A percentile compares a stretch with the other conserved stretches of the same genome.
These are phyloP conservation scores for Cyberlindnera sargentensis DNA, from an alignment of 805 yeast genomes.

Conservation along the genomic window DNA sequence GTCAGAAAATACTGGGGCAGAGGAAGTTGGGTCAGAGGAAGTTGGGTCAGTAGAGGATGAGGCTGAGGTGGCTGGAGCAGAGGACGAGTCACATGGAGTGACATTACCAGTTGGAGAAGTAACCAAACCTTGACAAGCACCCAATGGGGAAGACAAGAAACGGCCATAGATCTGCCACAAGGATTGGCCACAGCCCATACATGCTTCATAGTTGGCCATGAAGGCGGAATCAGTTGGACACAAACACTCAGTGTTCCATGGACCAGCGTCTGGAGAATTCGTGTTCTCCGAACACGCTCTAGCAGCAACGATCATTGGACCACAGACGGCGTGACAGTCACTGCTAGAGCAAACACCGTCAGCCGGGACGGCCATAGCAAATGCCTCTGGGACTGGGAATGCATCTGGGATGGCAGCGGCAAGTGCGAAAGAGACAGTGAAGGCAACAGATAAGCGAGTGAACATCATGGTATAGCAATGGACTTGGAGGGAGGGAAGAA, in stretches of 20 bases:
- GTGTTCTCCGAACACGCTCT: slow-evolving; percentile 3
- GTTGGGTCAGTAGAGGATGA: slow-evolving; percentile 2
- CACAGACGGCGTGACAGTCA: slow-evolving; percentile 7
- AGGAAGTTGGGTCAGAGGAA: slow-evolving; percentile 21
- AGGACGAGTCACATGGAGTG: neutral
- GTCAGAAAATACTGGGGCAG: slow-evolving; percentile 11
- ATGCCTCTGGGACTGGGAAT: slow-evolving; percentile 1
- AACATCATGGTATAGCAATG: slow-evolving; percentile 1
- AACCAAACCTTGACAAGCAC: slow-evolving; percentile 3
- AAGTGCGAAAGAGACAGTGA: neutral
- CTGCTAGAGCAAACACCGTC: slow-evolving; percentile 3
- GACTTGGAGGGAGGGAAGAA: neutral
- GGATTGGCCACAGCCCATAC: slow-evolving; percentile 10
- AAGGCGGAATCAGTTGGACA: slow-evolving; percentile 2
- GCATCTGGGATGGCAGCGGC: slow-evolving; percentile 3
- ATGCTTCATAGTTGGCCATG: slow-evolving; percentile 1
- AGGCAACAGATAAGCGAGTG: slow-evolving; percentile 7
- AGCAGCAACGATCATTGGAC: slow-evolving; percentile 5
- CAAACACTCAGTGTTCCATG: slow-evolving; percentile 1
- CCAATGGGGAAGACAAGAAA: slow-evolving; percentile 4
- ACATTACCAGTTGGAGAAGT: slow-evolving; percentile 6
- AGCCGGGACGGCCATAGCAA: neutral
- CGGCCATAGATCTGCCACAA: slow-evolving; percentile 6
- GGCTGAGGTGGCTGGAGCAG: slow-evolving; percentile 8
- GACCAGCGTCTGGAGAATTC: slow-evolving; percentile 1